Conservation (phyloP, 495 filamentous ascomycete genomes). For the Xanthoparmelia taractica region DNA sequence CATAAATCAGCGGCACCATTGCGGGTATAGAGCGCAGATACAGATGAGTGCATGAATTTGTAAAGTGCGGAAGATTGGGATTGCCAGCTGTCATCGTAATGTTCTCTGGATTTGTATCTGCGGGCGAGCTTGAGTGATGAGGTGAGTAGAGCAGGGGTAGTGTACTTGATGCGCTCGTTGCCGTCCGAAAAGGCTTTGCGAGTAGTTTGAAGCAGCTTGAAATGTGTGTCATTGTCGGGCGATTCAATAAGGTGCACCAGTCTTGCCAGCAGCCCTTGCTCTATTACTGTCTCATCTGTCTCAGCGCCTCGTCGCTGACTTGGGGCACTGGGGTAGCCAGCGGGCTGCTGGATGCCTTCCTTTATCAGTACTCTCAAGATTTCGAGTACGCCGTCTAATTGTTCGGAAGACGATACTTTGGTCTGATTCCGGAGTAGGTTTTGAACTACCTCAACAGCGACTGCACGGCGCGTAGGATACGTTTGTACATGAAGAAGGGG, state of each 20-base stretch:
- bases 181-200: slow-evolving; percentile 85
- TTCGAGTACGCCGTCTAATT: slow-evolving; percentile 84
- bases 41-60: slow-evolving; percentile 83
- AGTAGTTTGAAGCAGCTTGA: slow-evolving; percentile 84
- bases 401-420: slow-evolving; percentile 60
- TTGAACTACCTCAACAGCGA: slow-evolving; percentile 78
- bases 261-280: slow-evolving; percentile 92
- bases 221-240: slow-evolving; percentile 83
- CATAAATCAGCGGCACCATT: slow-evolving; percentile 77
- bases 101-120: slow-evolving; percentile 81
- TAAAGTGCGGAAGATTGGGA: slow-evolving; percentile 82
- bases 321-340: slow-evolving; percentile 73
- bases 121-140: slow-evolving; percentile 81
- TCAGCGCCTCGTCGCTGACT: slow-evolving; percentile 56
- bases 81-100: slow-evolving; percentile 92
- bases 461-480: slow-evolving; percentile 81
- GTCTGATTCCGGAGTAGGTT: slow-evolving; percentile 74
- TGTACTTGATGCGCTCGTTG: slow-evolving; percentile 91
- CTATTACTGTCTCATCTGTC: slow-evolving; percentile 94
- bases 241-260: slow-evolving; percentile 81
- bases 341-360: slow-evolving; percentile 78
- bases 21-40: slow-evolving; percentile 83
- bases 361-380: slow-evolving; percentile 84
- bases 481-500: slow-evolving; percentile 86
- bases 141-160: slow-evolving; percentile 88